Percentiles rank a stretch among this genome's conserved stretches.
These are phyloP conservation scores for Daedaleopsis nitida DNA, from an alignment of 768 basidiomycete species.

Conservation along the genomic window DNA sequence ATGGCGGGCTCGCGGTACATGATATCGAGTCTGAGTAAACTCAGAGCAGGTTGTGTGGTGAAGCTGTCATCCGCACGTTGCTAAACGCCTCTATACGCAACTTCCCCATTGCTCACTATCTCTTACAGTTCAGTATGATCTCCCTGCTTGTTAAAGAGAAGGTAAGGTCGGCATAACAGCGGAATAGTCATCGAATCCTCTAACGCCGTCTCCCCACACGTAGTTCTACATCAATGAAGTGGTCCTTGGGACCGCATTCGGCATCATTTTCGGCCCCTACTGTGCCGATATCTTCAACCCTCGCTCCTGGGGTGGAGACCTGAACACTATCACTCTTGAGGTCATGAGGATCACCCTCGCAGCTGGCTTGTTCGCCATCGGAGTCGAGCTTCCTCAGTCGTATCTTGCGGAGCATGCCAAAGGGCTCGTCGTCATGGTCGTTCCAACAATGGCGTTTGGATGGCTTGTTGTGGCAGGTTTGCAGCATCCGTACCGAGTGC, in stretches of 20 bases:
- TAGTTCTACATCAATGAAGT: constrained; percentile 93
- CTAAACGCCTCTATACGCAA: neutral
- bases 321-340: constrained; percentile 76
- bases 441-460: constrained; percentile 84
- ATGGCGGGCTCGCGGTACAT: too few relatives aligned
- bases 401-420: constrained; percentile 83
- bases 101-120: neutral
- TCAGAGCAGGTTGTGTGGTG: too few relatives aligned
- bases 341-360: constrained; percentile 88
- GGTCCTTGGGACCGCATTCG: constrained; percentile 80
- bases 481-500: constrained; percentile 66
- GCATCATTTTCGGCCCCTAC: constrained; percentile 71
- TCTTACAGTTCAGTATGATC: constrained; percentile 73
- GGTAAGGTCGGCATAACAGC: constrained; percentile 36
- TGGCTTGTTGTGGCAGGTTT: constrained; percentile 77
- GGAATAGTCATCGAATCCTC: neutral
- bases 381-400: constrained; percentile 85
- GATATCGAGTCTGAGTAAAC: too few relatives aligned
- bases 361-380: constrained; percentile 91
- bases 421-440: constrained; percentile 67
- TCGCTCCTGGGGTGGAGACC: constrained; percentile 62
- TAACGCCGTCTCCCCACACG: neutral
- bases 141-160: constrained; percentile 84
- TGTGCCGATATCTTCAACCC: constrained; percentile 75
- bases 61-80: too few relatives aligned